Evolutionary conservation across 441 rosid species (phyloP).

Genomic region (Populus trichocarpa): DNA sequence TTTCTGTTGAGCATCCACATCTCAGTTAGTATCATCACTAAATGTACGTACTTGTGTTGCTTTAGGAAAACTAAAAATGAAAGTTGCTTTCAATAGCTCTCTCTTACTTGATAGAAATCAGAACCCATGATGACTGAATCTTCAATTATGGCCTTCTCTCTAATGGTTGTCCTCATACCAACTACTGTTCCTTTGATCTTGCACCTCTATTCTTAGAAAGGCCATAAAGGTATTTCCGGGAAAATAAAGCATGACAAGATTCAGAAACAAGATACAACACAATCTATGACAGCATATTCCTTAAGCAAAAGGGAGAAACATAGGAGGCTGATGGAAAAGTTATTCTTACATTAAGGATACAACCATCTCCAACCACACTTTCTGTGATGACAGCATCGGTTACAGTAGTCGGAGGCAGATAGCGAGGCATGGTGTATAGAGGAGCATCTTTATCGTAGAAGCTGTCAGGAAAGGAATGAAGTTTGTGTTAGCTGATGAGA

Average conservation of each 20-base stretch:
- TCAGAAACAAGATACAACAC: no score
- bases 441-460: constrained; percentile 57
- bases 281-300: no score
- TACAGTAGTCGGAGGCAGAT: constrained; percentile 59
- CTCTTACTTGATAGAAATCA: constrained; percentile 63
- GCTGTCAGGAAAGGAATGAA: constrained; percentile 34
- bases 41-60: no score
- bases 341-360: constrained; percentile 61
- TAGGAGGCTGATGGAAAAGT: not conserved
- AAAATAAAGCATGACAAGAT: constrained; percentile 1
- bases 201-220: constrained; percentile 58
- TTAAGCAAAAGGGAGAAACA: not conserved
- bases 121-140: constrained; percentile 80
- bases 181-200: constrained; percentile 64
- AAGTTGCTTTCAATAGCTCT: no score
- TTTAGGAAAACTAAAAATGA: no score
- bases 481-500: not conserved
- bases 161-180: constrained; percentile 72
- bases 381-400: constrained; percentile 52
- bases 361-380: constrained; percentile 75
- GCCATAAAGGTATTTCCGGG: constrained; percentile 15
- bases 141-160: constrained; percentile 55
- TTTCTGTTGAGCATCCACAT: constrained; percentile 10
- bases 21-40: no score
- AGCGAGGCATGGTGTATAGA: constrained; percentile 63